Base-by-base conservation (phyloP, 768 basidiomycete species). In the Rhodotorula diobovata region DNA sequence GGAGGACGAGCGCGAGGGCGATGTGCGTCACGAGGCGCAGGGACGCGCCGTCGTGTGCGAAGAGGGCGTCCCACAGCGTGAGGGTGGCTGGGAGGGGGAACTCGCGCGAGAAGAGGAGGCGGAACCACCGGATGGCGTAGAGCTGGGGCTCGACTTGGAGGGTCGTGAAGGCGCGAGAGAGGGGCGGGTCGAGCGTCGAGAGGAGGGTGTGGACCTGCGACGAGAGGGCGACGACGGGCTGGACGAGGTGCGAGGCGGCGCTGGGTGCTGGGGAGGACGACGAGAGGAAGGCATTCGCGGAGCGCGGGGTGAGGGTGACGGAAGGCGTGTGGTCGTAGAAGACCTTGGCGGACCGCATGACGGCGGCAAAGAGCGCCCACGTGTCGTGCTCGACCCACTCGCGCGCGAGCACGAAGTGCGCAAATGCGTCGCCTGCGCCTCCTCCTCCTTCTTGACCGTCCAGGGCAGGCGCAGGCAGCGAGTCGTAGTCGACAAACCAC, bases 91-190 rank as follows among this genome's bases (percentile, higher is more conserved):
- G 77, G 83, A 97, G 86, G 51, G 83, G 85, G 76, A 98, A 89
- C 80, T 99, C 96, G 58, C 96, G 85, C 9, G 93, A 94, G 81
- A 97, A 98, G 12, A 99, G 83, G 28, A 98, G 82, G 46, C 96
- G 85, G 18, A 98, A 83, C 93, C 94, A 98, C 41, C 96, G 93
- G 90, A 98, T 93, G 67, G 91, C 93, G 81, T 93, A 99, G 30
- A 98, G 90, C 79, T 98, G 96, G 10, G 94, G 93, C 80, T 99
- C 96, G 53, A 98, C 88, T 12, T 90, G 90, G 50, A 87, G 85
- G 46, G 84, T 85, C 74, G 91, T 88, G 82, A 99, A 83, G 62
- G 85, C 84, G 69, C 86, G 85, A 84, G 87, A 89, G 32, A 98
- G 82, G 54, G 86, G 80, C 28, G 91, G 91, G 80, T 99, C 96